These are phyloP conservation scores for Claviceps lovelessii DNA, from an alignment of 2,329 filamentous ascomycete genomes.

Conservation along the genomic window DNA sequence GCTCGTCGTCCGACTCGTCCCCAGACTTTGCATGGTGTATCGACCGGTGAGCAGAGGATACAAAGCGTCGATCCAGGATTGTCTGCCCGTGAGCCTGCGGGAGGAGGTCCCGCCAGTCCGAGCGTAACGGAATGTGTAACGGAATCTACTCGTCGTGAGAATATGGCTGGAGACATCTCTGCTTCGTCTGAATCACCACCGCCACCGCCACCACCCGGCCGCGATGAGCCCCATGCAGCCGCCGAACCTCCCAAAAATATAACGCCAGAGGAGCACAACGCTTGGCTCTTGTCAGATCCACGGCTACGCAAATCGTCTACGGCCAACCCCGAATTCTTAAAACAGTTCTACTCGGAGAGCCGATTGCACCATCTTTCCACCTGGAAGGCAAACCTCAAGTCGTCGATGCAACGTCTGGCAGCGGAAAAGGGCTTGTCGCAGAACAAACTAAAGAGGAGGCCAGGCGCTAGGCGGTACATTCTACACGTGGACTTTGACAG, in stretches of 20 bases:
- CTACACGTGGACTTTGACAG: constrained; percentile 97
- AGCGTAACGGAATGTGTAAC: no score
- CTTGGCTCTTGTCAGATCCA: constrained; percentile 68
- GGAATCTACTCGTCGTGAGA: not conserved
- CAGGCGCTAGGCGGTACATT: constrained; percentile 62
- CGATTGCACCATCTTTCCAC: constrained; percentile 87
- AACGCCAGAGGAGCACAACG: constrained; percentile 90
- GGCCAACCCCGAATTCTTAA: constrained; percentile 82
- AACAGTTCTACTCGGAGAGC: constrained; percentile 91
- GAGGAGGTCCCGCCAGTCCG: not conserved
- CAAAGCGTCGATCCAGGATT: not conserved
- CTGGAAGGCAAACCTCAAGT: constrained; percentile 92
- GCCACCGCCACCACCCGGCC: not conserved
- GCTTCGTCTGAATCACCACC: not conserved
- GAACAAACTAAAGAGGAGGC: constrained; percentile 34
- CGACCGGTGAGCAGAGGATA: not conserved
- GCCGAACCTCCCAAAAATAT: constrained; percentile 39
- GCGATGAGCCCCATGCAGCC: not conserved
- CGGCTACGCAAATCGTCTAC: constrained; percentile 77
- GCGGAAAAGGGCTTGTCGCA: constrained; percentile 44
- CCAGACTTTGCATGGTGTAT: not conserved
- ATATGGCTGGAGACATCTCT: not conserved
- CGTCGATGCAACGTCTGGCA: constrained; percentile 68
- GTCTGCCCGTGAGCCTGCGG: not conserved
- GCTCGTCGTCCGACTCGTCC: not conserved